These are phyloP conservation scores for Protea cynaroides DNA, from an alignment of 164 flowering plant species.

Conservation along the genomic window DNA sequence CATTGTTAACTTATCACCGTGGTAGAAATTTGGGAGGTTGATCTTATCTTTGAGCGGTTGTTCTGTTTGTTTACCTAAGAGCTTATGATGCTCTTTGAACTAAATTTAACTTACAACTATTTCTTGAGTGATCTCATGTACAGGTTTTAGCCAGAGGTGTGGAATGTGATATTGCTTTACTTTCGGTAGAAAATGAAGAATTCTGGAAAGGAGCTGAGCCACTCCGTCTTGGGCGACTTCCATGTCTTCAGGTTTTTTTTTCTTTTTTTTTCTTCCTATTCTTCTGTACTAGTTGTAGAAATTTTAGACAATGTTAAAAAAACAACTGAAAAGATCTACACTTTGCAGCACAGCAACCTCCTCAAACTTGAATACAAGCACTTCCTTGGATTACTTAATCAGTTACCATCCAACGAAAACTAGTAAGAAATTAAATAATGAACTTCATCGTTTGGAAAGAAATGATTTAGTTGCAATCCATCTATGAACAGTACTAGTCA, in stretches of 20 bases:
- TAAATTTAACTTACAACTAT: constrained; percentile 3
- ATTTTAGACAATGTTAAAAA: not conserved
- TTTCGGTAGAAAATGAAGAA: constrained; percentile 83
- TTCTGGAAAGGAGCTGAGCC: constrained; percentile 94
- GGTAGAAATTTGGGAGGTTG: not conserved
- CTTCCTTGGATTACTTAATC: not conserved
- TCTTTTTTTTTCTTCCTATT: not conserved
- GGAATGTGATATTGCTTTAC: constrained; percentile 96
- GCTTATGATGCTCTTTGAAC: not conserved
- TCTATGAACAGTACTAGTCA: not conserved
- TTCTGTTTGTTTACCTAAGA: not conserved
- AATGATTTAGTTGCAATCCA: too few relatives aligned
- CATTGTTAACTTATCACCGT: not conserved
- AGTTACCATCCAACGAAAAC: too few relatives aligned
- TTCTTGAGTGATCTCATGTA: constrained; percentile 19
- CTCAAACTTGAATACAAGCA: not conserved
- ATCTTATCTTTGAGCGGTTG: not conserved
- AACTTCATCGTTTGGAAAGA: not conserved
- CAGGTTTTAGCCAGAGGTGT: constrained; percentile 96
- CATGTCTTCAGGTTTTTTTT: constrained; percentile 82
- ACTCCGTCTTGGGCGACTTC: constrained; percentile 71
- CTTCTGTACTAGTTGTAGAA: not conserved
- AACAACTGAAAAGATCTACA: not conserved
- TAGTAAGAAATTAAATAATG: too few relatives aligned
- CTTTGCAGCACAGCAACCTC: not conserved